Evolutionary conservation across 1,284 basidiomycete genomes (phyloP).

Genomic region (Moesziomyces sp.): DNA sequence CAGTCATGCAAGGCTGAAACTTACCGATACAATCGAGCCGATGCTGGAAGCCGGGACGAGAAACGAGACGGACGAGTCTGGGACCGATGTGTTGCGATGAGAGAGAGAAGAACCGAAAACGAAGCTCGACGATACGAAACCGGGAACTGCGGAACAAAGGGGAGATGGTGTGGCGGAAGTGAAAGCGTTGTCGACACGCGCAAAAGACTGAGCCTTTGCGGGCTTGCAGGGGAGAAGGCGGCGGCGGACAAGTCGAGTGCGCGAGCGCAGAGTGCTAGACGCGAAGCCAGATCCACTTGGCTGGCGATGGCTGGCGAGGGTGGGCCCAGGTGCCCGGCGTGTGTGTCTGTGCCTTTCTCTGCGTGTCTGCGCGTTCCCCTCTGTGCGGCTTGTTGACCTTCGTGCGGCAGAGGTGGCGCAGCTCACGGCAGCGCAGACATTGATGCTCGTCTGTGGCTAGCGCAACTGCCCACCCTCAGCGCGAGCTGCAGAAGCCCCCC

Average conservation of each 20-base stretch:
- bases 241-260: too few relatives aligned
- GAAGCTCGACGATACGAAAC: slow-evolving; percentile 53
- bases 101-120: slow-evolving; percentile 33
- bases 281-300: too few relatives aligned
- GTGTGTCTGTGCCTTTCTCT: not conserved
- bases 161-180: slow-evolving; percentile 20
- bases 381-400: too few relatives aligned
- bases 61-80: slow-evolving; percentile 47
- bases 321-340: not conserved
- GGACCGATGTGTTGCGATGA: slow-evolving; percentile 30
- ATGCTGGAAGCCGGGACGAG: slow-evolving; percentile 47
- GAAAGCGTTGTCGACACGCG: not conserved
- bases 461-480: too few relatives aligned
- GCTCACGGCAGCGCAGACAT: too few relatives aligned
- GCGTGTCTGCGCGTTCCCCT: not conserved
- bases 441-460: too few relatives aligned
- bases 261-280: too few relatives aligned
- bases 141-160: slow-evolving; percentile 39
- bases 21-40: slow-evolving; percentile 57
- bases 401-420: too few relatives aligned
- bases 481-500: too few relatives aligned
- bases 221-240: not conserved
- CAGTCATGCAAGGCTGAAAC: slow-evolving; percentile 6
- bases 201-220: slow-evolving; percentile 9
- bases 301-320: not conserved